phyloP scores from a whole-genome alignment of 2,329 filamentous ascomycete species.

The Trichoderma sp. region DNA sequence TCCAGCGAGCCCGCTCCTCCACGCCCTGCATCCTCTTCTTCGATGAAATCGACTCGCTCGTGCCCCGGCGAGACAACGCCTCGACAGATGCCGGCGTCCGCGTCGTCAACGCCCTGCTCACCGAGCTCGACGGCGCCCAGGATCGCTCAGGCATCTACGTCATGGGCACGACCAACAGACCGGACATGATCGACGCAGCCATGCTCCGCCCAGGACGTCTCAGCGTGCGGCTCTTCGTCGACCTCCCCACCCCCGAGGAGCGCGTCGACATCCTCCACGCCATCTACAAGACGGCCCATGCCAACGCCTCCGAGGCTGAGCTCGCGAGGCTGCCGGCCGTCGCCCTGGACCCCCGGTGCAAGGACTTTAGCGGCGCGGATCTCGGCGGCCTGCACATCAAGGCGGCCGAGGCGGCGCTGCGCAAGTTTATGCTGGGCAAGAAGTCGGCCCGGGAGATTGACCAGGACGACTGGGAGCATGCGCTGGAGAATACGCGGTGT shows the following conservation, averaged over 20 bases:
- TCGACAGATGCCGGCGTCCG: constrained; percentile 80
- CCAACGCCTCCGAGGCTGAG: constrained; percentile 41
- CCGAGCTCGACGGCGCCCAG: constrained; percentile 84
- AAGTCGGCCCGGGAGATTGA: constrained; percentile 29
- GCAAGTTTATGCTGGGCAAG: constrained; percentile 35
- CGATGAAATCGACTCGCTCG: constrained; percentile 91
- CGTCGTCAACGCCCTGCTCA: constrained; percentile 92
- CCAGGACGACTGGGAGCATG: constrained; percentile 51
- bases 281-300: constrained; percentile 48
- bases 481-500: constrained; percentile 45
- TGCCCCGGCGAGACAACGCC: constrained; percentile 74
- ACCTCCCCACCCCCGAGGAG: constrained; percentile 74
- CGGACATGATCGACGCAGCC: constrained; percentile 93
- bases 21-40: constrained; percentile 96
- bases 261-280: constrained; percentile 82
- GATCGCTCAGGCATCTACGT: constrained; percentile 85
- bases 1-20: constrained; percentile 79
- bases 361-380: constrained; percentile 72
- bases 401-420: constrained; percentile 49
- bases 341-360: constrained; percentile 64
- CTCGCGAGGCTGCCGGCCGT: constrained; percentile 57
- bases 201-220: constrained; percentile 90
- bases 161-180: constrained; percentile 90
- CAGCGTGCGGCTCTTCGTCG: constrained; percentile 84
- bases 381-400: constrained; percentile 48